Base-by-base conservation (phyloP, 306 rosid genomes). In the Nissolia schottii region DNA sequence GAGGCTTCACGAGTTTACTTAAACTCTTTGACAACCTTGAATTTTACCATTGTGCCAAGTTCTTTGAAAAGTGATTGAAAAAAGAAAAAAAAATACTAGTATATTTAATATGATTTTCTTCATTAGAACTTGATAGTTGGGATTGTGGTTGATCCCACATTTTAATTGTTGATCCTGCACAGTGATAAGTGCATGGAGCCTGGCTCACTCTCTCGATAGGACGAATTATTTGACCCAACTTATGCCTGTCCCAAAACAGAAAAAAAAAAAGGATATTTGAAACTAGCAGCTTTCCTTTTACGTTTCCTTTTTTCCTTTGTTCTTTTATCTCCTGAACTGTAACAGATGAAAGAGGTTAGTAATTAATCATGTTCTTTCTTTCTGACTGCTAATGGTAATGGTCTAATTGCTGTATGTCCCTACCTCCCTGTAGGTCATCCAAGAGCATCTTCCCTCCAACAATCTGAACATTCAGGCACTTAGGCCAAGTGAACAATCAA, bases 391-490 rank as follows among this genome's bases (percentile, higher is more conserved):
- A 8, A 13, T 45, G 28, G 12, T 29, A 65, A 57, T 71, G 50
- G 45, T 25, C 27, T 67, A 59, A 77, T 74, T 12, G 32, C 38
- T 38, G 40, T 32, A 28, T 56, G 19, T 61, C 8, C 41, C 19
- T 50, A 72, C 37, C 64, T 76, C 29, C 23, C 5, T 82, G 54
- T 66, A 89, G 97, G 64, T 81, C 20, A 67, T 82, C 11, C 93
- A 82, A 77, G 96, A 91, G 34, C 90, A 87, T 78, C 85, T 88
- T 69, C 85, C 86, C 32, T 83, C 89, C 79, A 77, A 69, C 79
- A 85, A 64, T 84, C 51, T 87, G 80, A 84, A 76, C 81, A 49
- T 77, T 62, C 89, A 78, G 67, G 74, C 66, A 59, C 19, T 64
- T 54, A 83, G 59, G 67, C 31, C 79, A 29, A 87, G 79, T 29